phyloP scores from a whole-genome alignment of 2,329 filamentous ascomycete genomes.

The Arthrobotrys sinensis region DNA sequence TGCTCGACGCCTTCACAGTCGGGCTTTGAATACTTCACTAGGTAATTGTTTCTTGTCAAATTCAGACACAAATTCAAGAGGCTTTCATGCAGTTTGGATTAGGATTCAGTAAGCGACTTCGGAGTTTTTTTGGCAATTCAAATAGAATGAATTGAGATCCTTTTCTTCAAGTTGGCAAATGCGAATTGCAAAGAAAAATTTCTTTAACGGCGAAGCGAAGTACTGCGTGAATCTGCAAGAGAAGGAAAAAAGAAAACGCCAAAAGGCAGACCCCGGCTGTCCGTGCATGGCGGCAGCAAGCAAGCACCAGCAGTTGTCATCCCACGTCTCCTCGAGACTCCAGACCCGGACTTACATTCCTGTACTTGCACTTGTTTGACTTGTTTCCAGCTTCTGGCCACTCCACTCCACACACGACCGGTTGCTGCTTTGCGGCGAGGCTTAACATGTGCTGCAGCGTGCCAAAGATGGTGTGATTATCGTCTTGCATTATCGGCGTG shows the following conservation, averaged over 20 bases:
- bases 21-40: not conserved
- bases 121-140: slow-evolving; percentile 9
- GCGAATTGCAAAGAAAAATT: slow-evolving; percentile 40
- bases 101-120: slow-evolving; percentile 30
- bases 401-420: slow-evolving; percentile 35
- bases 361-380: too few relatives aligned
- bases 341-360: not conserved
- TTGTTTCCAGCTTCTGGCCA: not conserved
- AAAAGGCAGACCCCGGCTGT: slow-evolving; percentile 7
- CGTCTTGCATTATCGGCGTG: slow-evolving; percentile 57
- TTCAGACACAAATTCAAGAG: not conserved
- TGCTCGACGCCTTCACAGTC: slow-evolving; percentile 1
- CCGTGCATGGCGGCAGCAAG: slow-evolving; percentile 9
- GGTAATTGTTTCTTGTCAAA: not conserved
- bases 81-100: slow-evolving; percentile 6
- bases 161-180: slow-evolving; percentile 9
- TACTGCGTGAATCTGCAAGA: not conserved
- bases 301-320: not conserved
- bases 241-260: slow-evolving; percentile 7
- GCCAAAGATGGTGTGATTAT: slow-evolving; percentile 47
- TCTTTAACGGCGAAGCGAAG: slow-evolving; percentile 41
- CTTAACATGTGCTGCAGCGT: slow-evolving; percentile 16
- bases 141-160: not conserved
- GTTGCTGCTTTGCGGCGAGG: slow-evolving; percentile 16
- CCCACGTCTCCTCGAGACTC: slow-evolving; percentile 24